Base-by-base conservation (phyloP, 2,329 filamentous ascomycete genomes). In the Exophiala sp. region DNA sequence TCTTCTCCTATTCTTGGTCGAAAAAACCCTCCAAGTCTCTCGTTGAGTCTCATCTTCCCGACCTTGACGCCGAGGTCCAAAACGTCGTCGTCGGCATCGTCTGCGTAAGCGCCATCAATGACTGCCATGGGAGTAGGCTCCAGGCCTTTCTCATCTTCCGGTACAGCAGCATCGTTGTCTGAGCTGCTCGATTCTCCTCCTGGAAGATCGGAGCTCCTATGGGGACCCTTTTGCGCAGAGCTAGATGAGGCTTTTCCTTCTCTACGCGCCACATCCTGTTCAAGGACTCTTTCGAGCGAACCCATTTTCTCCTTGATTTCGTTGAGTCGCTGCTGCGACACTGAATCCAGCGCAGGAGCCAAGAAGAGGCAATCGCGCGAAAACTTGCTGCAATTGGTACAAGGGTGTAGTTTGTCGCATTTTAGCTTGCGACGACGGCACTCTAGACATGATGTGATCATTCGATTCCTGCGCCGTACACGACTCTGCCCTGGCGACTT, bases 271-370 rank as follows among this genome's bases (percentile, higher is more conserved):
- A 87, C 80, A 66, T 88, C 85, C 40, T 83, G 75, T 68, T 89
- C 87, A 5, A 90, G 75, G 51, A 84, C 81, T 49, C 83, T 77
- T 70, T 90, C 87, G 14, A 90, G 71, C 7, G 81, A 82, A 21
- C 86, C 86, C 69, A 90, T 87, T 69, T 86, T 86, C 68, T 91
- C 87, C 71, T 91, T 91, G 68, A 91, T 85, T 65, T 89, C 85
- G 3, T 85, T 86, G 50, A 91, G 75, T 62, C 84, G 85, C 62
- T 85, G 77, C 68, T 88, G 85, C 49, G 83, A 83, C 6, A 81
- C 82, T 56, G 86, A 79, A 67, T 90, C 87, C n/a, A 88, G 74
- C 18, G 83, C 79, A 0, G 83, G 80, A 2, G 83, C 81, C 34
- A 89, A 76, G 65, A 87, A 89, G 35, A 87, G 65, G 62, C 80